Evolutionary conservation across 2,329 filamentous ascomycete species (phyloP).

Genomic region (Pseudopithomyces maydicus): DNA sequence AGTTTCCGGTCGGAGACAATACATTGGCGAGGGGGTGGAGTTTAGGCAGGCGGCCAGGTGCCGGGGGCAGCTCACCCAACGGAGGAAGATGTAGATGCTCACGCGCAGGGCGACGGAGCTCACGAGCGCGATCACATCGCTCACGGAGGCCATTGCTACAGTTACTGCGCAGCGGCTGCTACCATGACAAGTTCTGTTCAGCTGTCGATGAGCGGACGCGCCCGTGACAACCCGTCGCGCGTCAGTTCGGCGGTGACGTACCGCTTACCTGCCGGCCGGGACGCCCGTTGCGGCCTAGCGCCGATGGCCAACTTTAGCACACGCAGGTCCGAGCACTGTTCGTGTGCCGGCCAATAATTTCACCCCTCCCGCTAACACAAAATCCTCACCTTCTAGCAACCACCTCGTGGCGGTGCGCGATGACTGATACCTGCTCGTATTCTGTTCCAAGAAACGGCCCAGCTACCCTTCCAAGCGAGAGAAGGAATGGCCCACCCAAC

Average conservation of each 20-base stretch:
- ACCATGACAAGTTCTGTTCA: background rate
- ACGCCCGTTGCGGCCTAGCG: background rate
- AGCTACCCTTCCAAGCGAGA: slow-evolving; percentile 4
- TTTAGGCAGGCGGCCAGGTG: slow-evolving; percentile 5
- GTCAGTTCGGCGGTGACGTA: slow-evolving; percentile 2
- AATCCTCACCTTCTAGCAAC: background rate
- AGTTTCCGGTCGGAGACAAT: slow-evolving; percentile 7
- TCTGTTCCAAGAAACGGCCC: background rate
- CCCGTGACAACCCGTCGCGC: background rate
- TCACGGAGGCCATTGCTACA: slow-evolving; percentile 38
- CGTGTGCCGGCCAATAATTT: background rate
- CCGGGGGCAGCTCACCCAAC: slow-evolving; percentile 58
- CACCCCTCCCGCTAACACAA: background rate
- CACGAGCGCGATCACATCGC: slow-evolving; percentile 40
- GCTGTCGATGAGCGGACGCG: background rate
- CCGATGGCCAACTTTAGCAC: background rate
- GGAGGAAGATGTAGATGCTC: slow-evolving; percentile 62
- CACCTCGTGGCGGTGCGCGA: slow-evolving; percentile 6
- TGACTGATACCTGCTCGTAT: slow-evolving; percentile 4
- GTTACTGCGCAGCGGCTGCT: slow-evolving; percentile 18
- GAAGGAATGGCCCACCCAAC: background rate
- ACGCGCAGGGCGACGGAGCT: slow-evolving; percentile 59
- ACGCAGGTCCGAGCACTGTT: background rate
- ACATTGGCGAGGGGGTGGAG: slow-evolving; percentile 12
- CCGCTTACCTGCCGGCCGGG: background rate